Evolutionary conservation across 441 rosid species (phyloP), one percentile per base, ranked within the genome.

Genomic region (Adansonia grandidieri): DNA sequence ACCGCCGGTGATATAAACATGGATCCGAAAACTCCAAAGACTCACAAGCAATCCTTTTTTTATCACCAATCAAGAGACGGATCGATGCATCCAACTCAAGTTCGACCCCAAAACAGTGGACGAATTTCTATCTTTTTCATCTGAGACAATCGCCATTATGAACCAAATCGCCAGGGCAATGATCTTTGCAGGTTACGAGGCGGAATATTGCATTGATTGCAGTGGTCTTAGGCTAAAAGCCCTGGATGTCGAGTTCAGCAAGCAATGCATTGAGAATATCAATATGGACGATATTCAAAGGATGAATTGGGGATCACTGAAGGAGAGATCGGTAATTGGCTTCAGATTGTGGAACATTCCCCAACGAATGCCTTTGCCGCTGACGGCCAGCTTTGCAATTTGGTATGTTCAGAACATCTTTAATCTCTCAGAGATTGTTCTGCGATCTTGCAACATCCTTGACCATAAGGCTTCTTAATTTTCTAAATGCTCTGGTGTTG

Each of bases 261-360:
- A 82, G 68, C 81, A 80, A 17, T 90, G 91, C 4, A 82, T 80
- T 8, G 80, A 77, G 3, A 85, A 73, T 37, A 32, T 86, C 50
- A 81, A 81, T 77, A 24, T 80, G 10, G 92, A 91, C 9, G 90
- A 89, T 10, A 80, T 82, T 4, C 86, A 83, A 64, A 85, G 24
- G 73, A 79, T 80, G 86, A 80, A 80, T 7, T 90, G 93, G 93
- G 88, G 85, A 47, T 20, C 87, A 9, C 47, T 88, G 91, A 87
- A 78, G 83, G 77, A 2, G 90, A 88, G 79, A 88, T 90, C 50
- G 58, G 24, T 28, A 48, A 74, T 0, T 87, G 90, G 87, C 82
- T 80, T 80, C 53, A 65, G 20, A 28, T 81, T 50, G 75, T 87
- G 58, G 84, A 78, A 75, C 80, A 79, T 48, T 87, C 83, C 66